Base-by-base conservation (phyloP, 1,139 yeast genomes). In the Pichia sp. region DNA sequence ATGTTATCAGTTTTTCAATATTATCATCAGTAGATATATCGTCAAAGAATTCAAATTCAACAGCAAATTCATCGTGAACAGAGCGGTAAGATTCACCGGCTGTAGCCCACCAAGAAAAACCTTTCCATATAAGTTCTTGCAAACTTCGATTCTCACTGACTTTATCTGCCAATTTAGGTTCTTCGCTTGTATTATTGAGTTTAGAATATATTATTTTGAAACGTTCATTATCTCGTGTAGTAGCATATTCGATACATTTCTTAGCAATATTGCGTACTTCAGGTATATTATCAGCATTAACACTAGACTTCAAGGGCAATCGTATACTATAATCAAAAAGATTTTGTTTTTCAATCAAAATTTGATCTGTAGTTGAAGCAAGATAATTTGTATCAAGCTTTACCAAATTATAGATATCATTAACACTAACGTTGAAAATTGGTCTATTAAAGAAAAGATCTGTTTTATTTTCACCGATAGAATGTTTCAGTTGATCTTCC, bases 91-190 rank as follows among this genome's bases (percentile, higher is more conserved):
- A 51, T 24, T 56, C 80, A 5, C 95, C 95, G 2, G 94, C 93
- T 26, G 85, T 76, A 2, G 91, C 89, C 81, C 88, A 82, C 86
- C 91, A 83, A 31, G 82, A 69, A 45, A 84, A 71, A 0, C 89
- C 86, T 45, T 77, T 74, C 79, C 86, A 79, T 1, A 81, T 64
- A 39, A 73, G 69, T 52, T 81, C 85, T 35, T 71, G 64, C 78
- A 88, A 74, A 1, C 85, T 70, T 20, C 72, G 57, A 1, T 81
- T 69, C 43, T 76, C 80, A 1, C 74, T 66, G 2, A 50, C 48
- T 40, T 46, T 43, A 34, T 36, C 38, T 4, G 49, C 50, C 31
- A 45, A 44, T 23, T 34, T 54, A 43, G 49, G 43, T 12, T 35
- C 47, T 25, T 33, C 51, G 17, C 24, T 21, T 4, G 42, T 40